These are phyloP conservation scores for Dacryopinax primogenitus DNA, from an alignment of 768 basidiomycete species.

Conservation along the genomic window DNA sequence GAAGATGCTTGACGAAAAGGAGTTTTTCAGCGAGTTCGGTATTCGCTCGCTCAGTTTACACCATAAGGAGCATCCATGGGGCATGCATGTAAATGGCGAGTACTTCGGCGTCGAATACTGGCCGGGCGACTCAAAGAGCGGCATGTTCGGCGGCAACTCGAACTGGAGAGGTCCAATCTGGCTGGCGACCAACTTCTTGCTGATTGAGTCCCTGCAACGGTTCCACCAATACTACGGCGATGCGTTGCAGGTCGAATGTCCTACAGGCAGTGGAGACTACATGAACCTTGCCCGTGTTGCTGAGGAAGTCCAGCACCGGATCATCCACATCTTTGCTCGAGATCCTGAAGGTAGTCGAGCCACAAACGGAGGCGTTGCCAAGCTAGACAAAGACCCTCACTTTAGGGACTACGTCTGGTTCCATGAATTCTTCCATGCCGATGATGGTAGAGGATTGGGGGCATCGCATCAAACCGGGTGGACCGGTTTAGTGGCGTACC, in stretches of 20 bases:
- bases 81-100: constrained; percentile 85
- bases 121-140: constrained; percentile 93
- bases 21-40: constrained; percentile 92
- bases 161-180: constrained; percentile 41
- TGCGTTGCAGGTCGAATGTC: constrained; percentile 86
- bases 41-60: constrained; percentile 89
- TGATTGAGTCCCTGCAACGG: constrained; percentile 90
- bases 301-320: constrained; percentile 97
- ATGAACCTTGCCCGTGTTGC: constrained; percentile 92
- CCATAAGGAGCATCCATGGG: constrained; percentile 89
- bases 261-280: constrained; percentile 91
- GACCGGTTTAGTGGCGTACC: constrained; percentile 82
- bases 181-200: constrained; percentile 91
- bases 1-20: constrained; percentile 95
- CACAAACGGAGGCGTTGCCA: constrained; percentile 78
- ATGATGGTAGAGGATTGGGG: constrained; percentile 82
- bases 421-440: constrained; percentile 97
- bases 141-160: constrained; percentile 77
- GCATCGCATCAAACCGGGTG: constrained; percentile 99
- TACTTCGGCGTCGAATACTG: constrained; percentile 89
- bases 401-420: constrained; percentile 97
- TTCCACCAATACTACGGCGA: constrained; percentile 98
- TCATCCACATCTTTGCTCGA: constrained; percentile 96
- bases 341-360: constrained; percentile 78
- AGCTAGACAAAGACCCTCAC: constrained; percentile 81